Evolutionary conservation across 2,329 filamentous ascomycete genomes (phyloP), one percentile per base, ranked within the genome.

Genomic region (Triangularia setosa): DNA sequence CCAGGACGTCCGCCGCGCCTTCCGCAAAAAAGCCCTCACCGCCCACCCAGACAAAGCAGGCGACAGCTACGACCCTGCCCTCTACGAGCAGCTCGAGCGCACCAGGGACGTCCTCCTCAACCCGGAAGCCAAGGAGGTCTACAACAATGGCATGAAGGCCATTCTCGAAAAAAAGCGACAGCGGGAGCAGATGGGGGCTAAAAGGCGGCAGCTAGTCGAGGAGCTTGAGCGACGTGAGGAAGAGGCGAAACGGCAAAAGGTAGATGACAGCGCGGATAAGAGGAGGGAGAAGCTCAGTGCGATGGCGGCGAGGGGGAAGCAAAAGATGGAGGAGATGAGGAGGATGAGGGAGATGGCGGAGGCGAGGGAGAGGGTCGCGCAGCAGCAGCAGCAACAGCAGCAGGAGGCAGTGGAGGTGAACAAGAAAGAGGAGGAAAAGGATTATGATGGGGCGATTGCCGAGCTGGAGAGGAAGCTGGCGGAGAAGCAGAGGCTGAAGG

Each of bases 1-100:
- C 63, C 79, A 86, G n/a, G 90, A 93, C 67, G 89, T 96, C 72
- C 89, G 91, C 68, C 88, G 90, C 69, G 92, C 92, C 54, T 97
- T 94, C 82, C 87, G 92, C 72, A 88, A 89, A 28, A 92, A 92
- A 3, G 74, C 74, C 1, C 82, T 97, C n/a, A 92, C 92, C 73
- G 92, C 93, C 80, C 94, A 98, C 76, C 94, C 94, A 0, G 94
- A 98, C 83, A 97, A 97, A 79, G 88, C 93, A 62, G 86, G 88
- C 68, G 87, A 85, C 60, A 80, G 83, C 40, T 92, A 90, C 71
- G 92, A 95, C 69, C 83, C 91, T 55, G 88, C 89, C 63, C 91
- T 90, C 72, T 98, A 96, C 81, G 91, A 97, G 76, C 82, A 90
- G 1, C 87, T 96, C 64, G 90, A 93, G 73, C 90, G 90, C 67